Evolutionary conservation across 2,329 filamentous ascomycete genomes (phyloP), one percentile per base, ranked within the genome.

Genomic region (Alternaria solani): DNA sequence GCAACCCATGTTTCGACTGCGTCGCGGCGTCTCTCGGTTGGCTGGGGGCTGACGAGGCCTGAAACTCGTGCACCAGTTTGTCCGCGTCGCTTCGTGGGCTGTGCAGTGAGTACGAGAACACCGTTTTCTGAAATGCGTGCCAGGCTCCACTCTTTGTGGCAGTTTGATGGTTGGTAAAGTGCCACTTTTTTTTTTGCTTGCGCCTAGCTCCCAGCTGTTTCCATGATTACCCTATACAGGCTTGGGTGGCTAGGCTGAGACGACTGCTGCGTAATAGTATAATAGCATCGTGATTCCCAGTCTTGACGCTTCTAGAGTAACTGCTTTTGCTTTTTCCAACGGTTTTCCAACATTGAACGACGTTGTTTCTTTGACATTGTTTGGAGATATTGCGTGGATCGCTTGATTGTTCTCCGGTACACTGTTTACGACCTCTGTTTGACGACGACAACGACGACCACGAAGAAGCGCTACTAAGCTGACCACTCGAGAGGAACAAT

Each of bases 41-140:
- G 56, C 56, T 38, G 34, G 57, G 46, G 55, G 73, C 69, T 76
- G 72, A 76, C 74, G 72, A 76, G 69, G 68, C 69, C 69, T 76
- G 72, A 76, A 74, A 76, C 73, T 57, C 61, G 51, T 47, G 52
- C 44, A 49, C 53, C 48, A 66, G 60, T 47, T 47, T 38, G 26
- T 44, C 41, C 23, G 20, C 60, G 59, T 63, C 66, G 67, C 62
- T 70, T 62, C 69, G 55, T 36, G 48, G 63, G 63, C 63, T 64
- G 61, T 66, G 63, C 63, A 62, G 42, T 20, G 46, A 38, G 32
- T 49, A 25, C 48, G 42, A 49, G 18, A 39, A 49, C 1, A 43
- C 55, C 55, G 48, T 51, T 51, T 48, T 38, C 44, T 23, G 51
- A 42, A 54, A 32, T 51, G 41, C 49, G 54, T 26, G 41, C 34